Evolutionary conservation across 352 stramenopile genomes (phyloP), one percentile per base, ranked within the genome.

Genomic region (Phytopythium boreale): DNA sequence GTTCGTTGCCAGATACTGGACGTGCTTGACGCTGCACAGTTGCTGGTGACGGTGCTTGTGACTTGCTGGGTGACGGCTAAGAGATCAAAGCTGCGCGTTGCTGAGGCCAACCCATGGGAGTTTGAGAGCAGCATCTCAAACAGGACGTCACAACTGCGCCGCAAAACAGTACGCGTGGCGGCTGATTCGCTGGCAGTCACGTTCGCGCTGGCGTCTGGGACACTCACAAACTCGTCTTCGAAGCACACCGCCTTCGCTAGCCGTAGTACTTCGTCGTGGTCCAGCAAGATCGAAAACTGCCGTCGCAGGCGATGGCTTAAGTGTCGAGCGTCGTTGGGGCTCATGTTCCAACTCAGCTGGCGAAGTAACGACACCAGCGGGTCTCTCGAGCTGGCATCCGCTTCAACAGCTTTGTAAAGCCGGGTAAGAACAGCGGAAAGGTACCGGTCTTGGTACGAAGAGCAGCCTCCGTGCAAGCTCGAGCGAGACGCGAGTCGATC

Each of bases 1-100:
- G 82, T 52, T 11, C 27, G 74, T 27, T 67, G 75, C 83, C 83
- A 92, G 2, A 89, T 74, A 19, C 49, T 77, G 24, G 70, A 72
- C 2, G 67, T 61, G 15, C 56, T 65, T 1, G 67, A 77, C 31
- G 73, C 74, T 15, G 66, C 29, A 7, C 20, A 22, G 2, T 17
- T 59, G 20, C 10, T 12, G 10, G 9, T 11, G 7, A 46, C 12
- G 20, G 34, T 14, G 14, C 31, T 39, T 9, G 59, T 36, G 0
- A 90, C 41, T n/a, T 73, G 61, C 0, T 44, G 27, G 47, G 77
- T 90, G 15, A 84, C 22, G 19, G 26, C 46, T 36, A 15, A n/a
- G 15, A 72, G 15, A 59, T 74, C 53, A 58, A 89, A 85, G 2
- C 17, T 15, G 36, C 74, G 78, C 15, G 87, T 53, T 39, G 76